Evolutionary conservation across 2,329 filamentous ascomycete species (phyloP), one percentile per base, ranked within the genome.

Genomic region (Amesomyces nigricolor): DNA sequence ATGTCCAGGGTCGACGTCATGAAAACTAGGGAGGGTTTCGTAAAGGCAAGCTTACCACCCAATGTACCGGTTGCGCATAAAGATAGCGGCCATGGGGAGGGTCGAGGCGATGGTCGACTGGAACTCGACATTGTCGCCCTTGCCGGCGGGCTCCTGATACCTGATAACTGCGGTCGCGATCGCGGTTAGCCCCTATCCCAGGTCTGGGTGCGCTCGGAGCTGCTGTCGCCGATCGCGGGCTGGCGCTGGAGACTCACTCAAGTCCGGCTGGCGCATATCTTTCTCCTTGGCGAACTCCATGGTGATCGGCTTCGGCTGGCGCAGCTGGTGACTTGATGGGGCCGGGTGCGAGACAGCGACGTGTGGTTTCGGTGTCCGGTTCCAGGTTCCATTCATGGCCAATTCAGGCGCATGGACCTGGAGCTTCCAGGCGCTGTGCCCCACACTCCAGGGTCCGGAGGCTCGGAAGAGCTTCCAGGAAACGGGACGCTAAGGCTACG

Each of bases 81-180:
- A 94, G 80, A 96, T 95, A 61, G 91, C 91, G 56, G 89, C 91
- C 92, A 96, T 96, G 57, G 92, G 92, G 68, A 97, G 78, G 37
- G 91, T 95, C 67, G 86, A 92, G 29, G 80, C 76, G 53, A 86
- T 67, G 29, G 78, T 89, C 72, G 87, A 86, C 51, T 82, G 78
- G 71, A 95, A 81, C 67, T 96, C 91, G 62, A 80, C 75, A 60
- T 76, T 66, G 17, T 82, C 79, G 66, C 79, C 80, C 66, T 85
- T 83, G 64, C 82, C 76, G 47, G 79, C 76, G 43, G 90, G 89
- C 64, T 87, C 87, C 72, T 89, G 83, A 72, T 94, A 96, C 58
- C 91, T 91, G 65, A 96, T 88, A 69, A 91, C 91, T 96, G 69
- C 29, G 39, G 30, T 39, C 19, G 49, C 16, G 37, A 29, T 48